Base-by-base conservation (phyloP, 176 grass and related monocot species). In the Oryza meyeriana region DNA sequence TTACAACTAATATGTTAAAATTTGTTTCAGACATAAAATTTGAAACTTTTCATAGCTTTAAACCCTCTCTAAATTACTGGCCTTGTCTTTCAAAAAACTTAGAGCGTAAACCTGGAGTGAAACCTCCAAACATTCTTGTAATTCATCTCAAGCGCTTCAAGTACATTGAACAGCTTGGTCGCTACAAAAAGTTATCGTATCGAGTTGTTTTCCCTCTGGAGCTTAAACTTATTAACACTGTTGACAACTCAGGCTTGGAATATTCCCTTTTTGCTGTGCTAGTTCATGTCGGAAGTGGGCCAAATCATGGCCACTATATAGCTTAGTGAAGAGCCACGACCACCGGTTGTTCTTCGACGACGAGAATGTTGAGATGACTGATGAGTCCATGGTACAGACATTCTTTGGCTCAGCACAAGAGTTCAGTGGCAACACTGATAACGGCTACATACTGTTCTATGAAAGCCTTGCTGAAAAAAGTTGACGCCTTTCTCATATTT, bases 61-160 rank as follows among this genome's bases (percentile, higher is more conserved):
- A n/a, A n/a, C n/a, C n/a, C n/a, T n/a, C n/a, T n/a, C n/a, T n/a
- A n/a, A n/a, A n/a, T n/a, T n/a, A n/a, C n/a, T n/a, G n/a, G n/a
- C n/a, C n/a, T n/a, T n/a, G n/a, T n/a, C n/a, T n/a, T n/a, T n/a
- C n/a, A n/a, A n/a, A n/a, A n/a, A n/a, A n/a, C n/a, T n/a, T n/a
- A n/a, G n/a, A n/a, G n/a, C n/a, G n/a, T n/a, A n/a, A n/a, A n/a
- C n/a, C n/a, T n/a, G n/a, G n/a, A n/a, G n/a, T n/a, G 85, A 91
- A 95, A 77, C 88, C 87, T 44, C 95, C 95, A 78, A 98, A 91
- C 82, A 89, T 98, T 48, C 85, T 98, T 48, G 95, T 98, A 66
- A 98, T 98, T 76, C 95, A 98, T 85, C 90, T 98, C 35, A 98
- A 98, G 78, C 92, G 95, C 22, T 98, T 98, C 79, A 98, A 98